Base-by-base conservation (phyloP, 768 basidiomycete genomes). In the Amanita muscaria region DNA sequence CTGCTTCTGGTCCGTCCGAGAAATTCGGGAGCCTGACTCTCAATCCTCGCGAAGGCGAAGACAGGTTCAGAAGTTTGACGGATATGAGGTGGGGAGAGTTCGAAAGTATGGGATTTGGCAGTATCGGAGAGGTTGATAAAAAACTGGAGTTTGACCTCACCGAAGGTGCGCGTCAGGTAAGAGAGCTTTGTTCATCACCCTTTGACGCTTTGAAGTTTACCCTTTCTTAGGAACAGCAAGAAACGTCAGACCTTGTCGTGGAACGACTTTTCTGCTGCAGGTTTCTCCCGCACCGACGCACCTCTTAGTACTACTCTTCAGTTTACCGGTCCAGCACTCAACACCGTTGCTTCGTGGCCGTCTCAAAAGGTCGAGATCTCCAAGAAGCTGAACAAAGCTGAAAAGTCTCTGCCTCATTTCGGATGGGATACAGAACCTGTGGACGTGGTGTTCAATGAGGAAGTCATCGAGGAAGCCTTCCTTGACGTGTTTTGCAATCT, bases 71-170 rank as follows among this genome's bases (percentile, higher is more conserved):
- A 44, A 88, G 78, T 48, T 58, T 93, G 51, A 86, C 89, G 0
- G 88, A 94, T 47, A 65, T 92, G 50, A 85, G 82, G 56, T 96
- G 92, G 92, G 89, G 89, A 5, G 81, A 87, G 58, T 97, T 96
- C 56, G 89, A 93, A 68, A 65, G 73, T 30, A 72, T 79, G 63
- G 92, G 92, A 0, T 96, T 97, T 50, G 76, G 77, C 5, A 67
- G 66, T 12, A 56, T 71, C 23, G 73, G 65, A 6, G 68, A 70
- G 40, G 71, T 6, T 29, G 12, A 78, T 51, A 85, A 80, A 63
- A 87, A 87, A 62, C 70, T 98, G 24, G 79, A 90, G 56, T 98
- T 99, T 61, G 93, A 98, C 60, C 62, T 97, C 50, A 93, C 82
- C 0, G 96, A 98, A 64, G 74, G 80, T 45, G 92, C 92, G 19